Evolutionary conservation across 2,329 filamentous ascomycete genomes (phyloP).

Genomic region (Colletotrichum sp.): DNA sequence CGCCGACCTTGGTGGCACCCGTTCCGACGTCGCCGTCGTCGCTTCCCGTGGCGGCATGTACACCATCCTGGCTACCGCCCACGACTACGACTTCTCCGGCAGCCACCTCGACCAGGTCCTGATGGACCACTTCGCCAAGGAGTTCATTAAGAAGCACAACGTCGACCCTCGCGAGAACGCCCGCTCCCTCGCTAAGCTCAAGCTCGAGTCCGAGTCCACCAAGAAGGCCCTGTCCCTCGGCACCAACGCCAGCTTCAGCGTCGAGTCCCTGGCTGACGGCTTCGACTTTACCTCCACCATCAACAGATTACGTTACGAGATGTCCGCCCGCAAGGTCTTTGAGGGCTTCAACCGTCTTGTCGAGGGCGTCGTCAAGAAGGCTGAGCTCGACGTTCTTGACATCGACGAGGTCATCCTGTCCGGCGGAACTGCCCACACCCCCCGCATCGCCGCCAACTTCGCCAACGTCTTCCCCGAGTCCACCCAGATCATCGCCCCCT

Average conservation of each 20-base stretch:
- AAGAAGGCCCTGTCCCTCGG: constrained; percentile 93
- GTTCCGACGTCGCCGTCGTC: constrained; percentile 89
- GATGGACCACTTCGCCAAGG: constrained; percentile 97
- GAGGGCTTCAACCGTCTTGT: constrained; percentile 87
- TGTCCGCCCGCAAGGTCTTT: constrained; percentile 85
- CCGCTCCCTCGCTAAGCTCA: constrained; percentile 87
- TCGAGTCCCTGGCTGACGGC: constrained; percentile 89
- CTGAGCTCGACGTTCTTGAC: constrained; percentile 88
- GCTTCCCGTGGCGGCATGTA: constrained; percentile 95
- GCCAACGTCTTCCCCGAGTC: constrained; percentile 79
- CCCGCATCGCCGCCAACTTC: constrained; percentile 86
- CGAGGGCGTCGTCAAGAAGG: constrained; percentile 87
- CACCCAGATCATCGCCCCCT: constrained; percentile 81
- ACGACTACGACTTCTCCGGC: constrained; percentile 95
- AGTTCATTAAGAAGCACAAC: constrained; percentile 97
- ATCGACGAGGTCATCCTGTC: constrained; percentile 94
- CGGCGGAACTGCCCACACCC: constrained; percentile 91
- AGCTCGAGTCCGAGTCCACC: constrained; percentile 86
- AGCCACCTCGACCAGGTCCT: constrained; percentile 86
- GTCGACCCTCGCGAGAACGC: constrained; percentile 84
- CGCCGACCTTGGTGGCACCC: constrained; percentile 89
- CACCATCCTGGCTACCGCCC: constrained; percentile 88
- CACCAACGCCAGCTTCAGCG: constrained; percentile 86
- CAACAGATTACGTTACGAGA: constrained; percentile 93
- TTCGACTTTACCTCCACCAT: constrained; percentile 91